These are phyloP conservation scores for Cordyceps tenuipes DNA, from an alignment of 2,329 filamentous ascomycete genomes.

Conservation along the genomic window DNA sequence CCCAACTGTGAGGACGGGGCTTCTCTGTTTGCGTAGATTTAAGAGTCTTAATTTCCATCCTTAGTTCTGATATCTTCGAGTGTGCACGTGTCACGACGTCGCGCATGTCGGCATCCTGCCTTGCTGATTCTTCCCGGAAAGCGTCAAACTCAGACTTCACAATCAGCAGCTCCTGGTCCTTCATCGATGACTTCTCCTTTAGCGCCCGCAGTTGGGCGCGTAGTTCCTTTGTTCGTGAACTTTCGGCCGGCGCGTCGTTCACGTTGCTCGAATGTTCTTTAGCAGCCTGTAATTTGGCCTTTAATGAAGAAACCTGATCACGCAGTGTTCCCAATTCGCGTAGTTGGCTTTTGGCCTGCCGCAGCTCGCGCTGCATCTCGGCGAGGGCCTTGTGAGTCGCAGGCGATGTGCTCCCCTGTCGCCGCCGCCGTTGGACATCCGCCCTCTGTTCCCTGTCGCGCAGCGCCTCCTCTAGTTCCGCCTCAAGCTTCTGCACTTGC, in stretches of 20 bases:
- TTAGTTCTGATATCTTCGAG: slow-evolving; percentile 47
- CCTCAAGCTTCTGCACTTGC: slow-evolving; percentile 51
- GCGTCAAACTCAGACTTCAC: slow-evolving; percentile 45
- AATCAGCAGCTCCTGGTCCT: slow-evolving; percentile 41
- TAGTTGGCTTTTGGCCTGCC: slow-evolving; percentile 44
- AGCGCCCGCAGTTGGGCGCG: slow-evolving; percentile 34
- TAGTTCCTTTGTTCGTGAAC: slow-evolving; percentile 27
- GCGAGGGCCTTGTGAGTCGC: slow-evolving; percentile 42
- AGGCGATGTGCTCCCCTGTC: slow-evolving; percentile 36
- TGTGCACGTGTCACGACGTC: slow-evolving; percentile 49
- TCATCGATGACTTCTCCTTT: slow-evolving; percentile 36
- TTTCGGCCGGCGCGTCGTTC: slow-evolving; percentile 22
- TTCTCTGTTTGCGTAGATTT: slow-evolving; percentile 23
- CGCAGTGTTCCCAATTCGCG: slow-evolving; percentile 43
- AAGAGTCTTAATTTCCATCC: slow-evolving; percentile 41
- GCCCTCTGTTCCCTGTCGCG: slow-evolving; percentile 27
- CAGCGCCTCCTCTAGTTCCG: slow-evolving; percentile 35
- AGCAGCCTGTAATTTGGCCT: slow-evolving; percentile 33
- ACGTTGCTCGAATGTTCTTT: slow-evolving; percentile 31
- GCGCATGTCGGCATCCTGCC: slow-evolving; percentile 46
- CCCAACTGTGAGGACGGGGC: slow-evolving; percentile 23
- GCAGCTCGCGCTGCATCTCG: slow-evolving; percentile 46
- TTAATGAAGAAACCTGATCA: slow-evolving; percentile 45
- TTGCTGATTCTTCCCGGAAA: slow-evolving; percentile 45
- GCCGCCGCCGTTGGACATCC: slow-evolving; percentile 25